Evolutionary conservation across 2,329 filamentous ascomycete genomes (phyloP), one percentile per base, ranked within the genome.

Genomic region (Aplosporella prunicola): DNA sequence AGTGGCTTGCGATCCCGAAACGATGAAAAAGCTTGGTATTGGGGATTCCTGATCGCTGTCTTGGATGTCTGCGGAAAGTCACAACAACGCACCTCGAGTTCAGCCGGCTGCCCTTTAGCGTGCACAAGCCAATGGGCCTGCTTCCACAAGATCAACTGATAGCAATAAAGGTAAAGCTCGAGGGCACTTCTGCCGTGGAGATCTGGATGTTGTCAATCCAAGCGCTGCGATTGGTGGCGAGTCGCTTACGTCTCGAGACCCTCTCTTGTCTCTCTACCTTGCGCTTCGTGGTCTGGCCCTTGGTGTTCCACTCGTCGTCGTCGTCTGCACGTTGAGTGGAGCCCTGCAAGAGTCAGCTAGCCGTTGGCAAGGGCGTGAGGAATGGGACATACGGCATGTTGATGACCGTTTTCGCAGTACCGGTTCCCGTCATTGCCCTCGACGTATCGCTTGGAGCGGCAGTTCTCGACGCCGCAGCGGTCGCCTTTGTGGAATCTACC

Each of bases 131-230:
- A 88, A 51, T 74, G 62, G 11, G 85, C 64, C 63, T 96, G 89
- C 52, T 82, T 84, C 55, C 87, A 78, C 18, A 98, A 64, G 32
- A 96, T 72, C 20, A 94, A 67, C 59, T 96, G 89, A 42, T 93
- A 74, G 45, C 77, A 81, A 55, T 93, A 82, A 23, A 96, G 67
- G 55, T 84, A 95, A 16, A 95, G 72, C 45, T 82, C 76, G 45
- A 78, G 76, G 10, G 82, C 89, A 36, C 76, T 71, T 31, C 74
- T 67, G 27, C 88, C 88, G 5, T 57, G 65, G 49, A 69, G 67
- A 40, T 60, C 70, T 70, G 38, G 58, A 58, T 33, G n/a, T n/a
- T n/a, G n/a, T n/a, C n/a, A n/a, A n/a, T n/a, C n/a, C n/a, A n/a
- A n/a, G n/a, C n/a, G n/a, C n/a, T n/a, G n/a, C n/a, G n/a, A n/a